Base-by-base conservation (phyloP, 2,329 filamentous ascomycete species). In the Trichoderma guizhouense region DNA sequence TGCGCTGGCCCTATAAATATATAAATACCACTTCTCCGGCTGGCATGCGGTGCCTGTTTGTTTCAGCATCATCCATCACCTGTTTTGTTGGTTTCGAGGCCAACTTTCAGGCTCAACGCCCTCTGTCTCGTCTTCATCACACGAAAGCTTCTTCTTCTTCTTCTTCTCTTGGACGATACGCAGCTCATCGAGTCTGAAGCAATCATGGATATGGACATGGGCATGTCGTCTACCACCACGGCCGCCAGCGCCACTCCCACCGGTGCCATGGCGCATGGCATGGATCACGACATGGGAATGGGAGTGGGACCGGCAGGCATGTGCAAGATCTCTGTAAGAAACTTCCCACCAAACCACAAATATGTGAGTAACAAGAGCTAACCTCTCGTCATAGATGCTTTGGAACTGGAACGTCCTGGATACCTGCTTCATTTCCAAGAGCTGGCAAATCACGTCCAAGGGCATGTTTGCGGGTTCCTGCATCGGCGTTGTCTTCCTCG, bases 391-490 rank as follows among this genome's bases (percentile, higher is more conserved):
- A 1, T 71, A 93, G 91, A 94, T 94, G 92, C 84, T 93, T 53
- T 93, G 92, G 91, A 94, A 94, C 80, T 93, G 91, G 91, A 86
- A 92, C 79, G 91, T 90, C 3, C 83, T 92, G 78, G 89, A 92
- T 78, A 82, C 90, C 24, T 93, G 81, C 76, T 95, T 96, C 85
- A 86, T 96, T 77, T 83, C 91, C 28, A 76, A 79, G 8, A 84
- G 86, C 26, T 96, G 93, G 93, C 90, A 90, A 77, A 87, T 95
- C 79, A 90, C 83, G 18, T 91, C 90, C 28, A 82, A 81, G 3
- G 90, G 87, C 79, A 91, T 91, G 86, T 95, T 97, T 78, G 93
- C 91, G 62, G 93, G 91, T 26, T 92, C 90, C 67, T 96, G 93
- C 82, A 91, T 97, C 77, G 93, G 92, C 73, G 90, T 94, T 43